Evolutionary conservation across 179 eudicot genomes (phyloP).

Genomic region (Kewa caespitosa): DNA sequence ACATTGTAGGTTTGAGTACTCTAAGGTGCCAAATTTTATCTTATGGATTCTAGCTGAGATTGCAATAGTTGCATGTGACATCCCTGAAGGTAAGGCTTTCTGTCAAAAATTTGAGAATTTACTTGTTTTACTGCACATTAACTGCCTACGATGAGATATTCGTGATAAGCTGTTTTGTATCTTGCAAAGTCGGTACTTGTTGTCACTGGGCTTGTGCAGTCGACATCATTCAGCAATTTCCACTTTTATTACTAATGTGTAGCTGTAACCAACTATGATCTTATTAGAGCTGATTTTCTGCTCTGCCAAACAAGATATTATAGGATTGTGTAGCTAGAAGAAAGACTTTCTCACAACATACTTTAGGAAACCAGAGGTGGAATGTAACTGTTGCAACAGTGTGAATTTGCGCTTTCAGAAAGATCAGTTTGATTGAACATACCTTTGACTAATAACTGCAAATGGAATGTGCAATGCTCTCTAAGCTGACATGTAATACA

Average conservation of each 20-base stretch:
- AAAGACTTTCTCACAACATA: too few species aligned
- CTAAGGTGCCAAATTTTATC: constrained; percentile 77
- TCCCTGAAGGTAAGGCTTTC: constrained; percentile 79
- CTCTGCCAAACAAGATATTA: neutral
- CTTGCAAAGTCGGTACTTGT: neutral
- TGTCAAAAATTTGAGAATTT: neutral
- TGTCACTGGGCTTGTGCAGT: too few species aligned
- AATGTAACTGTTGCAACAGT: too few species aligned
- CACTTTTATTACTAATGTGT: too few species aligned
- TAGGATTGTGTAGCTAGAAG: too few species aligned
- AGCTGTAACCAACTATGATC: neutral
- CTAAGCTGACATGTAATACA: neutral
- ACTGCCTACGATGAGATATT: neutral
- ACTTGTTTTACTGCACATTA: neutral
- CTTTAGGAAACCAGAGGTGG: too few species aligned
- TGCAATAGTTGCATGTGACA: constrained; percentile 87
- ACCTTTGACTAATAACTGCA: too few species aligned
- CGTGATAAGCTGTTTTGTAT: neutral
- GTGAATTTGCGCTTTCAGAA: too few species aligned
- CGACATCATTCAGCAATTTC: too few species aligned
- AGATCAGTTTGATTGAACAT: too few species aligned
- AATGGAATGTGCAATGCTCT: too few species aligned
- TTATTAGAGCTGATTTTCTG: neutral
- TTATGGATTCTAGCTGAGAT: constrained; percentile 93
- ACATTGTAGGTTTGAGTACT: constrained; percentile 82